A percentile compares a stretch with the other conserved stretches of the same genome.
These are phyloP conservation scores for Salinomyces thailandicus DNA, from an alignment of 2,329 filamentous ascomycete species.

Conservation along the genomic window DNA sequence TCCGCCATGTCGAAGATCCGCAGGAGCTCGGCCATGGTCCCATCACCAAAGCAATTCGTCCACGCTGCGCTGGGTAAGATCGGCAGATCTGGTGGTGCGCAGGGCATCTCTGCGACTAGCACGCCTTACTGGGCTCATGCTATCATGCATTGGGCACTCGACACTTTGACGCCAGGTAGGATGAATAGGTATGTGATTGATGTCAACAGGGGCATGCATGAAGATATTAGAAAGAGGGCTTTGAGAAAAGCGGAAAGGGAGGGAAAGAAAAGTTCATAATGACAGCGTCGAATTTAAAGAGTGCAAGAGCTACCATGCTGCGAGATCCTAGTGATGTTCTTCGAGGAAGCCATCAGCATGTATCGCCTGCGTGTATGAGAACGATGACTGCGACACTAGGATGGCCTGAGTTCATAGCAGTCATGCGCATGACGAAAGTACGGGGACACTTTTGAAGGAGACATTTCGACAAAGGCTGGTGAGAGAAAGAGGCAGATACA, in stretches of 20 bases:
- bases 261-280: slow-evolving; percentile 49
- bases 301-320: too few relatives aligned
- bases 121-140: slow-evolving; percentile 92
- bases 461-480: too few relatives aligned
- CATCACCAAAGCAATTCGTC: slow-evolving; percentile 74
- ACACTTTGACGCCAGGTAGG: slow-evolving; percentile 45
- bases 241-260: slow-evolving; percentile 76
- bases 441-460: too few relatives aligned
- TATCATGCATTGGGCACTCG: slow-evolving; percentile 72
- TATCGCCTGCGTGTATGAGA: too few relatives aligned
- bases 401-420: too few relatives aligned
- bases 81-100: slow-evolving; percentile 64
- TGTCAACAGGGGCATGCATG: slow-evolving; percentile 62
- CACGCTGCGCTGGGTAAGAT: slow-evolving; percentile 67
- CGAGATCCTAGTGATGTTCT: too few relatives aligned
- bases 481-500: too few relatives aligned
- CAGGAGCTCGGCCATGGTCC: slow-evolving; percentile 64
- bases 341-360: too few relatives aligned
- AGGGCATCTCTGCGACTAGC: slow-evolving; percentile 70
- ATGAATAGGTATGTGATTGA: slow-evolving; percentile 48
- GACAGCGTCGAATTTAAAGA: too few relatives aligned
- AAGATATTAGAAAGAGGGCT: slow-evolving; percentile 70
- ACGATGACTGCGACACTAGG: too few relatives aligned
- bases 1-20: slow-evolving; percentile 96
- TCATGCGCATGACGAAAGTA: too few relatives aligned